Evolutionary conservation across 306 rosid species (phyloP), one percentile per base, ranked within the genome.

Genomic region (Pachyrhizus erosus): DNA sequence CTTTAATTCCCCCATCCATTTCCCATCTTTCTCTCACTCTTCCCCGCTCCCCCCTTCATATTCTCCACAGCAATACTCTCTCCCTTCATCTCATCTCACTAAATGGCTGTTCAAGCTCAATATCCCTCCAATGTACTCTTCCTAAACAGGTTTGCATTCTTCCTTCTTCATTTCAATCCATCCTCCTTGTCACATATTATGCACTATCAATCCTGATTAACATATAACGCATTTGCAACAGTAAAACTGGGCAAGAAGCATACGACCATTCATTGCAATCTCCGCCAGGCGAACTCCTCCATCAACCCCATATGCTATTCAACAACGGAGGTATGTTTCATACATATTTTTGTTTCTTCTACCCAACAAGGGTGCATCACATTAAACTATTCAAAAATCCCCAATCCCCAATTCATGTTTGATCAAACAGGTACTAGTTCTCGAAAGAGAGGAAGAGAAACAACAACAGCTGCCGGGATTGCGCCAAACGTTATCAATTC

Each of bases 41-140:
- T n/a, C 64, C 31, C 75, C 51, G 29, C 58, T 55, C 55, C 26
- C 70, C 45, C 29, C 61, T 26, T 64, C 69, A 24, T 62, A 42
- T 83, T 75, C 72, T 78, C 73, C 12, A 2, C 37, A 33, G 0
- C 5, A 33, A 33, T 33, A 2, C 37, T 33, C 31, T 27, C 31
- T 3, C 31, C 31, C 31, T 27, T 27, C n/a, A n/a, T n/a, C n/a
- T 27, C 31, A 27, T 27, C 31, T 27, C 1, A 27, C 1, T 3
- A 33, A 33, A 94, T 96, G 99, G 98, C 99, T 4, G 99, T 96
- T 77, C 99, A 96, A 90, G 99, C 99, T 90, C 99, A 96, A 83
- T 93, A 93, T 82, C 98, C 98, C 21, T 96, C 96, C 61, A 96
- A 92, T 83, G 77, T 86, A 21, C 94, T 93, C 77, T 84, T 91